Evolutionary conservation across 495 filamentous ascomycete species (phyloP), one percentile per base, ranked within the genome.

Genomic region (Penicillium nucicola): DNA sequence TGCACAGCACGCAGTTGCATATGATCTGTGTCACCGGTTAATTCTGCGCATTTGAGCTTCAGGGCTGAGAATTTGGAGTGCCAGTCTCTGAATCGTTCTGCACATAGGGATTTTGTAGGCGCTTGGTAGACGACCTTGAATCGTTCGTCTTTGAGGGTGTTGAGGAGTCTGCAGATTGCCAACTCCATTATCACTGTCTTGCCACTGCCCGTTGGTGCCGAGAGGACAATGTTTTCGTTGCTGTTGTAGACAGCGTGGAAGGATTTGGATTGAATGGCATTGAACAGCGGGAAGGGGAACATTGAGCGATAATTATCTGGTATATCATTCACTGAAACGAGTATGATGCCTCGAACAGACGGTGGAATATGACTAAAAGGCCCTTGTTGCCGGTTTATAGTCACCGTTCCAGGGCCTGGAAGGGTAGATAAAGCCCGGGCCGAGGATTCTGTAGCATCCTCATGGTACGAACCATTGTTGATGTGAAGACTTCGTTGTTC

Each of bases 121-220:
- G 93, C 93, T 72, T 93, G 90, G 55, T 98, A 98, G 8, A 98
- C 82, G 48, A 97, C 86, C 71, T 97, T 97, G 79, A 86, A 95
- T 31, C 85, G 79, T 44, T 85, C 83, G 42, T 78, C 82, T 42
- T 77, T 77, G 43, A 83, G 71, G 12, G 67, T 74, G 35, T 80
- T 77, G 10, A 88, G 77, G 6, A 95, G 72, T 53, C 82, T 83
- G 70, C 91, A 97, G 42, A 98, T 92, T 3, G 93, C 92, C 18
- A 98, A 76, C 64, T 98, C 93, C 39, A 97, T 79, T 17, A 97
- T 78, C 1, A 81, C 88, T 7, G 93, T 98, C 64, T 98, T 98
- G 6, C 93, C 93, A 60, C 91, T 92, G 10, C 92, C 92, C 0
- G 93, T 98, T 0, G 93, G 93, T 13, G 93, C 87, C 5, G 92